Evolutionary conservation across 306 rosid genomes (phyloP).

Genomic region (Geum urbanum): DNA sequence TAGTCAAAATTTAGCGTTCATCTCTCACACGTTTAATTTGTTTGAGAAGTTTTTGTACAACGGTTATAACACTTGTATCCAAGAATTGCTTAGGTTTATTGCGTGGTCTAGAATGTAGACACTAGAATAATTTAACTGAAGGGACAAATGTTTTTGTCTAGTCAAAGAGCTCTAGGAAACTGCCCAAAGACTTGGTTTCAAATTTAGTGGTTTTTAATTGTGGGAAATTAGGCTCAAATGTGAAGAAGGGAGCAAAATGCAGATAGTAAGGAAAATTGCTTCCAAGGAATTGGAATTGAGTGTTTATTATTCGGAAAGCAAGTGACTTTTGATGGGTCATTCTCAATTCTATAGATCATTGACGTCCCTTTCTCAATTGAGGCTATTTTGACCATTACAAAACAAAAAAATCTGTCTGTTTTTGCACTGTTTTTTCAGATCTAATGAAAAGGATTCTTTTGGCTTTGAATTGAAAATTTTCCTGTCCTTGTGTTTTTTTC

Average conservation of each 20-base stretch:
- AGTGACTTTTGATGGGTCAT: conserved; percentile 42
- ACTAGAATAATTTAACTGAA: background rate
- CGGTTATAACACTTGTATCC: background rate
- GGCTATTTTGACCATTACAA: conserved; percentile 21
- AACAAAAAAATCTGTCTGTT: conserved; percentile 44
- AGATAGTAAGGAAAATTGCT: background rate
- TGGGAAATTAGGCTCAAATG: background rate
- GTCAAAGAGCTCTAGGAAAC: background rate
- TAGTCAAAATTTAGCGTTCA: background rate
- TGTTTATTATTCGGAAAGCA: conserved; percentile 33
- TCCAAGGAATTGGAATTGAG: background rate
- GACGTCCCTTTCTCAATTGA: conserved; percentile 53
- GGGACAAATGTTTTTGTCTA: conserved; percentile 1
- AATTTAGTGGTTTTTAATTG: background rate
- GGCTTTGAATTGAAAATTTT: conserved; percentile 40
- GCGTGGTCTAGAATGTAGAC: background rate
- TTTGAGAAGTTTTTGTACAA: background rate
- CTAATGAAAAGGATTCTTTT: conserved; percentile 48
- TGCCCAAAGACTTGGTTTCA: background rate
- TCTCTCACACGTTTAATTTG: background rate
- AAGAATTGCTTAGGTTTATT: background rate
- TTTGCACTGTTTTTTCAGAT: conserved; percentile 40
- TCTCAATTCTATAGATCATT: conserved; percentile 23
- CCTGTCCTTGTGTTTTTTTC: conserved; percentile 14
- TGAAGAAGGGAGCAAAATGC: background rate